Percentiles rank a stretch among this genome's conserved stretches.
phyloP scores from a whole-genome alignment of 2,329 filamentous ascomycete species.

The Nigrospora oryzae region DNA sequence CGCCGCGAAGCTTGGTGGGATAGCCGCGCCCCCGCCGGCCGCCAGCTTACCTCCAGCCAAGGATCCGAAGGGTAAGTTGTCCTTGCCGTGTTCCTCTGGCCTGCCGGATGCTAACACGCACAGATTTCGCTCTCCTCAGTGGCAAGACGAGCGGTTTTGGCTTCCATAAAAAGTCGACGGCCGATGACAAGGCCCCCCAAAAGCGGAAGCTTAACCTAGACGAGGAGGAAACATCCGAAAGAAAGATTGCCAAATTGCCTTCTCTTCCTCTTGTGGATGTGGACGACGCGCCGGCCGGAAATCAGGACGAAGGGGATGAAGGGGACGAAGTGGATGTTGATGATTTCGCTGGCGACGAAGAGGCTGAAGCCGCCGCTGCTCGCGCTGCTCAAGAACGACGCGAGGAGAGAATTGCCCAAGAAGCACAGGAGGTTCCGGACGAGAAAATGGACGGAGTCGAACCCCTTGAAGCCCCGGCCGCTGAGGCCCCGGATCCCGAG shows the following conservation, averaged over 20 bases:
- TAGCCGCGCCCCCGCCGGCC: conserved; percentile 29
- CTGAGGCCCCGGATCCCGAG: conserved; percentile 7
- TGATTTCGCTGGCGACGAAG: conserved; percentile 74
- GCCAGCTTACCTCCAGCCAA: conserved; percentile 23
- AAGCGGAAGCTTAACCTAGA: conserved; percentile 77
- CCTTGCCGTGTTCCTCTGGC: neutral
- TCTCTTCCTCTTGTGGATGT: conserved; percentile 59
- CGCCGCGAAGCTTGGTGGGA: conserved; percentile 40
- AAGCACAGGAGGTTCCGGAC: conserved; percentile 36
- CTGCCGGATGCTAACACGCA: conserved; percentile 13
- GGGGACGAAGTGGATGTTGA: conserved; percentile 65
- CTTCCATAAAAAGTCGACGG: conserved; percentile 59
- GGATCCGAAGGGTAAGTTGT: conserved; percentile 24
- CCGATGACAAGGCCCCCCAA: conserved; percentile 55
- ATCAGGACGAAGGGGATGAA: conserved; percentile 55
- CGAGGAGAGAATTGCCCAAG: conserved; percentile 53
- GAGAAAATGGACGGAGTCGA: conserved; percentile 28
- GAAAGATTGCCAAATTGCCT: conserved; percentile 87
- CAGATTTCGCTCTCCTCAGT: conserved; percentile 50
- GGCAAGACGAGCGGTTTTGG: conserved; percentile 79
- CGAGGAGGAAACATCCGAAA: conserved; percentile 78
- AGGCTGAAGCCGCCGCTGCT: conserved; percentile 78
- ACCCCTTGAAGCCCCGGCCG: neutral
- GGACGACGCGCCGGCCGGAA: conserved; percentile 51
- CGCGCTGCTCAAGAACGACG: conserved; percentile 80